Evolutionary conservation across 2,329 filamentous ascomycete genomes (phyloP).

Genomic region (Pseudogymnoascus pannorum): DNA sequence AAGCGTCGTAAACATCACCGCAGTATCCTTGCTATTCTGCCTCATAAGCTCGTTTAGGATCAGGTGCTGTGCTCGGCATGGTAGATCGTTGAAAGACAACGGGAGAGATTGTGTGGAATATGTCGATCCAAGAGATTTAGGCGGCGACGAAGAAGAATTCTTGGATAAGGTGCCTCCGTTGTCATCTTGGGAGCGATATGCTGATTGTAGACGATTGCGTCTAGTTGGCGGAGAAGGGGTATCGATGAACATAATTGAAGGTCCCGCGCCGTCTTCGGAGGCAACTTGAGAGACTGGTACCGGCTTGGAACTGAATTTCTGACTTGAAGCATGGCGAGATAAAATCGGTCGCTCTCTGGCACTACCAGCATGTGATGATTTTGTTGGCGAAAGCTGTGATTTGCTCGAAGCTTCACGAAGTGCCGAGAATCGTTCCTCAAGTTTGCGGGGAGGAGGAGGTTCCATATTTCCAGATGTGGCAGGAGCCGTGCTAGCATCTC

Average conservation of each 20-base stretch:
- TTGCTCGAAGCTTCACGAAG: neutral
- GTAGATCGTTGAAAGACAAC: conserved; percentile 79
- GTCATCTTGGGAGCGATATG: conserved; percentile 16
- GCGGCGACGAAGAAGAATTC: conserved; percentile 14
- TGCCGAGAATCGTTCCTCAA: conserved; percentile 1
- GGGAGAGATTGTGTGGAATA: conserved; percentile 57
- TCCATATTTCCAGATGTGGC: neutral
- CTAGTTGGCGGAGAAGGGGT: conserved; percentile 25
- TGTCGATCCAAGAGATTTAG: conserved; percentile 30
- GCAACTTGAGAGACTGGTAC: conserved; percentile 64
- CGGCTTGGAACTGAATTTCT: conserved; percentile 65
- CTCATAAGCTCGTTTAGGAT: conserved; percentile 81
- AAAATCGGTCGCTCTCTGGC: conserved; percentile 36
- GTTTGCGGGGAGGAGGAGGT: neutral
- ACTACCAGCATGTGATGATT: neutral
- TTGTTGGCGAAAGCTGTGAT: neutral
- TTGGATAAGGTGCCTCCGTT: conserved; percentile 26
- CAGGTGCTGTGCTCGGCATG: conserved; percentile 75
- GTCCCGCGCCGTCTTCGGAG: conserved; percentile 55
- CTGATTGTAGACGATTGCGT: conserved; percentile 21
- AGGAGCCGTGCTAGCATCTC: neutral
- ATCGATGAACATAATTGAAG: conserved; percentile 69
- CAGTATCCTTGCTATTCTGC: conserved; percentile 59
- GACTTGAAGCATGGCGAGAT: conserved; percentile 47
- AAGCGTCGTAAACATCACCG: conserved; percentile 75